Base-by-base conservation (phyloP, 31 red algal species). In the Porphyra umbilicalis region DNA sequence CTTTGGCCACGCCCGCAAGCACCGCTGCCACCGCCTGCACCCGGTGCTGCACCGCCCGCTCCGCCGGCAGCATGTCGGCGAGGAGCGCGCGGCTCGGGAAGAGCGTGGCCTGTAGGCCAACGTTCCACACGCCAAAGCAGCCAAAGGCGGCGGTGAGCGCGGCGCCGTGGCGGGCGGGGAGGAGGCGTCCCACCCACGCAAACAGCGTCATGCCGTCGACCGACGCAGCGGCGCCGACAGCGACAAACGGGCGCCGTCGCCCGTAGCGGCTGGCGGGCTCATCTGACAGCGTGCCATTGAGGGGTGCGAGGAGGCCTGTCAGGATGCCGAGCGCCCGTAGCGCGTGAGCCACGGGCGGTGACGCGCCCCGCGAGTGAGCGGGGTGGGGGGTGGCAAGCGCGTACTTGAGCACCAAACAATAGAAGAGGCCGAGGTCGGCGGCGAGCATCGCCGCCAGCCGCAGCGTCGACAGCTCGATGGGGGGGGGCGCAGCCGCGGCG, bases 271-370 rank as follows among this genome's bases (percentile, higher is more conserved):
- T 88, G 10, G 83, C 88, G 81, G 88, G 90, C 67, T 83, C 39
- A 81, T 95, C 93, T 33, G 88, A 90, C n/a, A 95, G 75, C 29
- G 90, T 86, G 9, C 93, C 93, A 31, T 90, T 83, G 7, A 95
- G 39, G n/a, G 93, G 93, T 34, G 88, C 88, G 32, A 87, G 83
- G 9, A 94, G 77, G 9, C 92, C 92, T 15, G 86, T 85, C 16
- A 94, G 88, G 20, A 87, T 86, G 29, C 92, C 92, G 82, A 90
- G 87, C 38, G 88, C 83, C 92, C 92, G 89, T 18, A 92, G 85
- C 20, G 87, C 39, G 74, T 92, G 90, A 3, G 90, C 87, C 10
- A 92, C 81, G 82, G 84, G 81, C 44, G 84, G 76, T 29, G 85
- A 84, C 18, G 90, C 90, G 78, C 87, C 84, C 32, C 87, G 35